These are phyloP conservation scores for Cornus florida DNA, from an alignment of 148 eudicot species.

Conservation along the genomic window DNA sequence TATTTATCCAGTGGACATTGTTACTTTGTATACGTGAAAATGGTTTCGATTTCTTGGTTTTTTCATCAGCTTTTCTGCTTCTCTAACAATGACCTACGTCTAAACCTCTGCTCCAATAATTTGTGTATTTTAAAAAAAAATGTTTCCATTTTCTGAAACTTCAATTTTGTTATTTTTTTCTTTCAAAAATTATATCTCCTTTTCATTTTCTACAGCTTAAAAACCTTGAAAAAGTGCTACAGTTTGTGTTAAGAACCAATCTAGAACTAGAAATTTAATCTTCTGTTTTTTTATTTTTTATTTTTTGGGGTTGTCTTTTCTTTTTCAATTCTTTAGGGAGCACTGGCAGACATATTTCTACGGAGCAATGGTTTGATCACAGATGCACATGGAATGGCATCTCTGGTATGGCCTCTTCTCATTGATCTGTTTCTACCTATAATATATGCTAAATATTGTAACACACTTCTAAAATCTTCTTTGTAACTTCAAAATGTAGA, in stretches of 20 bases:
- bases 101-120: neutral
- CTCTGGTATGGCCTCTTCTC: constrained; percentile 54
- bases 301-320: neutral
- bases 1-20: neutral
- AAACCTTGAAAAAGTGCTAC: neutral
- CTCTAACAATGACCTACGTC: neutral
- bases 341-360: constrained; percentile 80
- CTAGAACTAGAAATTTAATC: neutral
- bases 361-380: constrained; percentile 63
- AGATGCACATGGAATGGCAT: constrained; percentile 84
- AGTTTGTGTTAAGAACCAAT: neutral
- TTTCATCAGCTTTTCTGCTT: neutral
- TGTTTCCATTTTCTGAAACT: neutral
- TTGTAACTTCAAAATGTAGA: constrained; percentile 31
- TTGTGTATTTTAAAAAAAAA: neutral
- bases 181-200: neutral
- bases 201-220: neutral
- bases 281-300: neutral
- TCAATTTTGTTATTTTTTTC: neutral
- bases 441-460: neutral
- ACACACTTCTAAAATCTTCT: neutral
- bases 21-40: neutral
- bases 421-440: neutral
- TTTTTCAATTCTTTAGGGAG: constrained; percentile 55
- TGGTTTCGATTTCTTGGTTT: neutral